These are phyloP conservation scores for Monilinia vaccinii-corymbosi DNA, from an alignment of 2,329 filamentous ascomycete genomes.

Conservation along the genomic window DNA sequence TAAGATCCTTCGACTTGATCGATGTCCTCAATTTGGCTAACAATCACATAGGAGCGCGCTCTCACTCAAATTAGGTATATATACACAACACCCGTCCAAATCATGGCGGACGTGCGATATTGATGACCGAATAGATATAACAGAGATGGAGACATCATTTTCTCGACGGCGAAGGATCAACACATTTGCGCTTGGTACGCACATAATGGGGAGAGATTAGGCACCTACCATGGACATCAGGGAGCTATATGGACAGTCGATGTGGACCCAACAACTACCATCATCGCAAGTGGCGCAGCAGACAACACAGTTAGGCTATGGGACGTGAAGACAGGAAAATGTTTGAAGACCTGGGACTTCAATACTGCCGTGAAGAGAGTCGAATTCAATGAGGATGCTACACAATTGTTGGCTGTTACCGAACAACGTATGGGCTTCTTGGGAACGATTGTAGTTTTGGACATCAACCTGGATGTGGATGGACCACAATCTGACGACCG, in stretches of 20 bases:
- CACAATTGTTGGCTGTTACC: conserved; percentile 82
- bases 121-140: conserved; percentile 55
- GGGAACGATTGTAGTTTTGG: conserved; percentile 85
- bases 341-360: conserved; percentile 97
- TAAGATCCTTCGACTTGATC: not conserved
- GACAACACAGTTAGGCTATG: conserved; percentile 98
- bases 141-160: conserved; percentile 91
- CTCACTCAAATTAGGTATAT: conserved; percentile 84
- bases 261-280: conserved; percentile 81
- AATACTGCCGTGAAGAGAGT: conserved; percentile 94
- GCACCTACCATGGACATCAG: conserved; percentile 93
- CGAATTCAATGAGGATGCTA: conserved; percentile 93
- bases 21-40: conserved; percentile 9
- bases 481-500: conserved; percentile 81
- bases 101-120: conserved; percentile 10
- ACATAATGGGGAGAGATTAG: conserved; percentile 95
- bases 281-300: conserved; percentile 90
- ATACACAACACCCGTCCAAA: conserved; percentile 34
- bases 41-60: conserved; percentile 61
- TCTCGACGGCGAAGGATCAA: conserved; percentile 94
- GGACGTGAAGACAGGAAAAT: conserved; percentile 88
- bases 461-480: conserved; percentile 75
- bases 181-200: conserved; percentile 95
- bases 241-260: conserved; percentile 99
- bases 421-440: conserved; percentile 98